These are phyloP conservation scores for Tylopilus subfusipes DNA, from an alignment of 768 basidiomycete species.

Conservation along the genomic window DNA sequence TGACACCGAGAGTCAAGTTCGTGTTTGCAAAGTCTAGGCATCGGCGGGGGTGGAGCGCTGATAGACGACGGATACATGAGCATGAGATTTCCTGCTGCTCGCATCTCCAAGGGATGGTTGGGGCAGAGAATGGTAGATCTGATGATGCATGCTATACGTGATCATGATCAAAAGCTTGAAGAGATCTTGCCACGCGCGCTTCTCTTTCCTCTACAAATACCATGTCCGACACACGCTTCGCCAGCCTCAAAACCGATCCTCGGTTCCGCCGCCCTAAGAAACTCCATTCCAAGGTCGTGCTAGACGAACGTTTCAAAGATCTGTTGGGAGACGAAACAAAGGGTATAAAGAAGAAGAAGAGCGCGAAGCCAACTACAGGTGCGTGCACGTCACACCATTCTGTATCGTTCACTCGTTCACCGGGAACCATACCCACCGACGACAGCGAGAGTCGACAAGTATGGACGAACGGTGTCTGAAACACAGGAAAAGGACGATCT, in stretches of 20 bases:
- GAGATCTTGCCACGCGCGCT: no score
- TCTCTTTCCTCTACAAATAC: neutral
- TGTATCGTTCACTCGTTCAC: neutral
- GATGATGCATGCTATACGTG: no score
- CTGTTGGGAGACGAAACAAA: slow-evolving; percentile 55
- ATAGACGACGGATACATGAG: no score
- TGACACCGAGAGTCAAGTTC: no score
- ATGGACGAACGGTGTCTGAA: slow-evolving; percentile 61
- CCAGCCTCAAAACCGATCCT: slow-evolving; percentile 40
- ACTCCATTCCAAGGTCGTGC: slow-evolving; percentile 73
- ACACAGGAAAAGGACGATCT: neutral
- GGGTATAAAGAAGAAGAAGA: slow-evolving; percentile 35
- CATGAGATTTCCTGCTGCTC: no score
- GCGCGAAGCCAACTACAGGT: slow-evolving; percentile 29
- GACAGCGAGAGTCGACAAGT: slow-evolving; percentile 78
- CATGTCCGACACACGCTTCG: neutral
- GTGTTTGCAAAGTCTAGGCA: no score
- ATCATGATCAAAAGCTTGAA: no score
- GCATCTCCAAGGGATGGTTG: no score
- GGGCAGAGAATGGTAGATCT: neutral
- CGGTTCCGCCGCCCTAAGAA: slow-evolving; percentile 86
- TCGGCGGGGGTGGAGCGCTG: no score
- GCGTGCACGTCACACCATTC: neutral
- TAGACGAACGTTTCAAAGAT: slow-evolving; percentile 89
- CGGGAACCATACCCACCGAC: neutral